Percentiles rank a stretch among this genome's conserved stretches.
These are phyloP conservation scores for Solanum rostratum DNA, from an alignment of 257 asterid genomes.

Conservation along the genomic window DNA sequence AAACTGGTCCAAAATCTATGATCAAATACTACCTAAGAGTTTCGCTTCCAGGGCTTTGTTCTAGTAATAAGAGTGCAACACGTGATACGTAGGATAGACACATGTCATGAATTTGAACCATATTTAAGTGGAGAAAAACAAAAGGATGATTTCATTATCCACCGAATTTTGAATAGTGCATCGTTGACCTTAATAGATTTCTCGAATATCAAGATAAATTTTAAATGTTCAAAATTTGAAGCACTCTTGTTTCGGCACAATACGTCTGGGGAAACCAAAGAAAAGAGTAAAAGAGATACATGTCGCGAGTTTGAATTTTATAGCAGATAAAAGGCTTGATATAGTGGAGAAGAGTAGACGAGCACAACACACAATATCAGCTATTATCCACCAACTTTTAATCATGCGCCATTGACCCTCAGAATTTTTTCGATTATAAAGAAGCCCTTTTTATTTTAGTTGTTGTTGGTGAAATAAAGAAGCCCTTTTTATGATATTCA, in stretches of 20 bases:
- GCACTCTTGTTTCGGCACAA: not conserved
- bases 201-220: too few species aligned
- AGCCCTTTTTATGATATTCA: too few species aligned
- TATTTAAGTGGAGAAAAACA: not conserved
- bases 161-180: not conserved
- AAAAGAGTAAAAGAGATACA: not conserved
- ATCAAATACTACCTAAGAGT: not conserved
- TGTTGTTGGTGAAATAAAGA: too few species aligned
- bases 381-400: not conserved
- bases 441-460: too few species aligned
- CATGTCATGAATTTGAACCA: too few species aligned
- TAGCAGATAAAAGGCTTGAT: not conserved
- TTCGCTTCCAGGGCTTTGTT: not conserved
- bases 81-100: not conserved
- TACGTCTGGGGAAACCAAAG: not conserved
- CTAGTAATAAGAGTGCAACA: not conserved
- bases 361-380: fast-evolving
- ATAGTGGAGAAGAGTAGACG: not conserved
- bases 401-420: not conserved
- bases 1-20: too few species aligned
- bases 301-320: not conserved
- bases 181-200: not conserved
- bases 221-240: not conserved
- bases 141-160: not conserved
- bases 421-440: not conserved